Percentiles rank a stretch among this genome's conserved stretches.
These are phyloP conservation scores for Zymoseptoria tritici DNA, from an alignment of 2,329 filamentous ascomycete species.

Conservation along the genomic window DNA sequence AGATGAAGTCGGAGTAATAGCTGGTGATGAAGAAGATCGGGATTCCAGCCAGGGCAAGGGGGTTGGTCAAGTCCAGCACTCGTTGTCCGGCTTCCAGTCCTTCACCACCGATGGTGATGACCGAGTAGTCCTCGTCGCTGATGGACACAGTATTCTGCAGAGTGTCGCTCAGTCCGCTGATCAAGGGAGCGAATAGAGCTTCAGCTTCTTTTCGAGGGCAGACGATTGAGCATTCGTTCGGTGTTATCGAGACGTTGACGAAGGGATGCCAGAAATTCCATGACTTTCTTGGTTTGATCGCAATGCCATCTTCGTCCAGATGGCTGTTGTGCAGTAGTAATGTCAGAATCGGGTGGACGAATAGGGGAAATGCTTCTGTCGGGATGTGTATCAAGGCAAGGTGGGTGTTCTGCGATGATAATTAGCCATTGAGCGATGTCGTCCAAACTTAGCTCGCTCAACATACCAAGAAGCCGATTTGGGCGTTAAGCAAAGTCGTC, in stretches of 20 bases:
- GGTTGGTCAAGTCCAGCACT: constrained; percentile 84
- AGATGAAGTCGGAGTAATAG: constrained; percentile 95
- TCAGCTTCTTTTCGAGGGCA: constrained; percentile 70
- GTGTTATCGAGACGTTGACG: constrained; percentile 87
- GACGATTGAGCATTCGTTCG: constrained; percentile 85
- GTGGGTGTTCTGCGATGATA: constrained; percentile 62
- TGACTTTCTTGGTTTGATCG: constrained; percentile 29
- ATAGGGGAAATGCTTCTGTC: constrained; percentile 63
- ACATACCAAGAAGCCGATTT: constrained; percentile 43
- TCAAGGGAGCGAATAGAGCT: constrained; percentile 66
- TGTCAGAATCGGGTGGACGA: constrained; percentile 80
- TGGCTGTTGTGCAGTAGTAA: constrained; percentile 54
- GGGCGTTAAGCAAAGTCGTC: constrained; percentile 40
- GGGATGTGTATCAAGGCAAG: constrained; percentile 89
- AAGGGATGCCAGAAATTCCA: constrained; percentile 62
- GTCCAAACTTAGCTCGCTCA: background rate
- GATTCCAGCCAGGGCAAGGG: constrained; percentile 82
- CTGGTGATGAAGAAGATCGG: constrained; percentile 98
- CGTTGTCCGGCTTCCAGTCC: constrained; percentile 86
- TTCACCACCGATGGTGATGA: constrained; percentile 82
- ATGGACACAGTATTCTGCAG: constrained; percentile 53
- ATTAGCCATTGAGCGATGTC: constrained; percentile 4
- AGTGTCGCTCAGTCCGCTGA: constrained; percentile 52
- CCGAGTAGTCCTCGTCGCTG: constrained; percentile 75
- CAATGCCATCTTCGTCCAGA: constrained; percentile 36